A percentile compares a stretch with the other conserved stretches of the same genome.
Evolutionary conservation across 2,329 filamentous ascomycete genomes (phyloP).

Genomic region (Daldinia sp.): DNA sequence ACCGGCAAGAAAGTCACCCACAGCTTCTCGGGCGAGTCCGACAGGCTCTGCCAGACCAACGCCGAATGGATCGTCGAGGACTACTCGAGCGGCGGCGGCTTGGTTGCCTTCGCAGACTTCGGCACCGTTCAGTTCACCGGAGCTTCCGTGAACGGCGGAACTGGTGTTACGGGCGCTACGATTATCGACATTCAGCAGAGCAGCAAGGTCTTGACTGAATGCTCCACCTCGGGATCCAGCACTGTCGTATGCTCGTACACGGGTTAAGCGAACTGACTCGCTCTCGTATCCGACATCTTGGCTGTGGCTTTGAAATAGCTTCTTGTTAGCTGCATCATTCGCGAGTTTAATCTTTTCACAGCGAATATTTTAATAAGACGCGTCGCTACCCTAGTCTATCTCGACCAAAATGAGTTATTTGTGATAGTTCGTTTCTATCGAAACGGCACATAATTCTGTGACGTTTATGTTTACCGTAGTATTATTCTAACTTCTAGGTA

Average conservation of each 20-base stretch:
- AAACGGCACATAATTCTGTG: too few relatives aligned
- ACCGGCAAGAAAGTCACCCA: slow-evolving; percentile 62
- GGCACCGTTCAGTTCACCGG: slow-evolving; percentile 54
- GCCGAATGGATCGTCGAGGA: slow-evolving; percentile 72
- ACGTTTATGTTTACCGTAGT: too few relatives aligned
- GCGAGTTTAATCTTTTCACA: neutral
- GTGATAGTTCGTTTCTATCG: neutral
- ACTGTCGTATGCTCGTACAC: slow-evolving; percentile 43
- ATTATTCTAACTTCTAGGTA: too few relatives aligned
- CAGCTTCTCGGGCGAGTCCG: slow-evolving; percentile 55
- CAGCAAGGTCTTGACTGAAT: slow-evolving; percentile 48
- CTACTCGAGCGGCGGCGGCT: slow-evolving; percentile 51
- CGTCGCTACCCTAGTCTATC: too few relatives aligned
- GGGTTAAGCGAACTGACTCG: neutral
- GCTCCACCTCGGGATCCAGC: slow-evolving; percentile 41
- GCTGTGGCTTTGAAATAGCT: neutral
- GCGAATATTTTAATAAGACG: neutral
- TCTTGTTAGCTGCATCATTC: neutral
- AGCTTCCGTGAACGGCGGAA: slow-evolving; percentile 49
- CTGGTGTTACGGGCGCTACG: slow-evolving; percentile 50
- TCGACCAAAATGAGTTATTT: too few relatives aligned
- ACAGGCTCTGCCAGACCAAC: slow-evolving; percentile 61
- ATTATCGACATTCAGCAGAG: slow-evolving; percentile 58
- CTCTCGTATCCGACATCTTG: neutral
- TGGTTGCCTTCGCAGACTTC: slow-evolving; percentile 58